These are phyloP conservation scores for Rubroshorea leprosula DNA, from an alignment of 345 rosid genomes.

Conservation along the genomic window DNA sequence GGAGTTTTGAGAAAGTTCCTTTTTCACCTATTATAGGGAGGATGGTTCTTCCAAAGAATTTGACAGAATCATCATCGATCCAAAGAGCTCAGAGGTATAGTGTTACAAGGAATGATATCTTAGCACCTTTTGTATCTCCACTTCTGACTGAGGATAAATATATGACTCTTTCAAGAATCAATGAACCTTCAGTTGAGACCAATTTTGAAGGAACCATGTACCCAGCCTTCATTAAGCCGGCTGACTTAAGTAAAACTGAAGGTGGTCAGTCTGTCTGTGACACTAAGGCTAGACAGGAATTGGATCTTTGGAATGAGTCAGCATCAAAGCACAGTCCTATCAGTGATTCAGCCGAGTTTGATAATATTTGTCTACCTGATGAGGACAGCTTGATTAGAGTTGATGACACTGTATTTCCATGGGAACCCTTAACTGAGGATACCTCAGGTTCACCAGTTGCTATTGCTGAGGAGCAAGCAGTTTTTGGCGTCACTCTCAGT, in stretches of 20 bases:
- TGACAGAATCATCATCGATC: conserved; percentile 5
- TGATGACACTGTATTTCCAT: conserved; percentile 19
- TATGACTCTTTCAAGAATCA: neutral
- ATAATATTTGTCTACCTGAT: conserved; percentile 28
- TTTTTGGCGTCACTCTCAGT: neutral
- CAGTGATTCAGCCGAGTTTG: conserved; percentile 16
- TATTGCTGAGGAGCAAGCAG: conserved; percentile 2
- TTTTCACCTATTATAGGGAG: neutral
- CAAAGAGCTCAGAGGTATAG: neutral
- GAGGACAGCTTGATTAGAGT: conserved; percentile 35
- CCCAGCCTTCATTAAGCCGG: conserved; percentile 10
- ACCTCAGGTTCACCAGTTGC: conserved; percentile 11
- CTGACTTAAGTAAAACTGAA: neutral
- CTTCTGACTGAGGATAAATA: neutral
- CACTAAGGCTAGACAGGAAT: neutral
- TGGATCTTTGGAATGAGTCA: conserved; percentile 1
- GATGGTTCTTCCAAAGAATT: conserved; percentile 1
- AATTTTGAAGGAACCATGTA: conserved; percentile 7
- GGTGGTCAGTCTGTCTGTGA: neutral
- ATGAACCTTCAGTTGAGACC: neutral
- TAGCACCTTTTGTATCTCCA: neutral
- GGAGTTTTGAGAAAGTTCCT: conserved; percentile 6
- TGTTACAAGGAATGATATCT: conserved; percentile 9
- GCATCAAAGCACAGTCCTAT: conserved; percentile 6
- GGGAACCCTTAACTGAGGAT: conserved; percentile 7